Evolutionary conservation across 768 basidiomycete genomes (phyloP), one percentile per base, ranked within the genome.

Genomic region (Boletus subparvulus): DNA sequence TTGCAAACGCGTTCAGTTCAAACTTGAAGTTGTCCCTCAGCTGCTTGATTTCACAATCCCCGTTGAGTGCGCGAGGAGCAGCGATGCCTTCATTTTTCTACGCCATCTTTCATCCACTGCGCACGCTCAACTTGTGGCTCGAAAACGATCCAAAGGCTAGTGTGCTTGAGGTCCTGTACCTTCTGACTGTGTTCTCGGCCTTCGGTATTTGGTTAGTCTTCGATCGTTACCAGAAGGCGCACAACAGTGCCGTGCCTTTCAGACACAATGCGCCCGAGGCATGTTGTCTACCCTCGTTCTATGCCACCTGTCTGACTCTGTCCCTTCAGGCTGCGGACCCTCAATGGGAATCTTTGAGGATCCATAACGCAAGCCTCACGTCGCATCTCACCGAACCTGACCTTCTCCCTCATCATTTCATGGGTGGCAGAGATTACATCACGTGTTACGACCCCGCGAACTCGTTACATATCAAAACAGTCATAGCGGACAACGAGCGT

Each of bases 381-480:
- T 86, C 90, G 4, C 93, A 95, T 69, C 69, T 80, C 40, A 73
- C 75, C 8, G 77, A 83, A 59, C 70, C 75, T 2, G 78, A 79
- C 11, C 75, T 94, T 33, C 73, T 81, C 37, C 84, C 87, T 4
- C 67, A 77, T 2, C 66, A 79, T 43, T 67, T 72, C 13, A 68
- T 80, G 32, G 69, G 75, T 1, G 78, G 77, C 40, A 76, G 83
- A 45, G 78, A 84, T 41, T 93, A 89, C 67, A 88, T 98, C 57
- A 98, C 96, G 3, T 87, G 88, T 68, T 98, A 84, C 64, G 96
- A 98, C 71, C 96, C 96, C 14, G 86, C 94, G 4, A 95, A 91
- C 14, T 87, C 86, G 21, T 78, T 89, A 40, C 93, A 95, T 64
- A 78, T 97, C 48, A 82, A 76, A 40, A 95, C 94, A 0, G 71